phyloP scores from a whole-genome alignment of 768 basidiomycete genomes.

The Rhodotorula taiwanensis region DNA sequence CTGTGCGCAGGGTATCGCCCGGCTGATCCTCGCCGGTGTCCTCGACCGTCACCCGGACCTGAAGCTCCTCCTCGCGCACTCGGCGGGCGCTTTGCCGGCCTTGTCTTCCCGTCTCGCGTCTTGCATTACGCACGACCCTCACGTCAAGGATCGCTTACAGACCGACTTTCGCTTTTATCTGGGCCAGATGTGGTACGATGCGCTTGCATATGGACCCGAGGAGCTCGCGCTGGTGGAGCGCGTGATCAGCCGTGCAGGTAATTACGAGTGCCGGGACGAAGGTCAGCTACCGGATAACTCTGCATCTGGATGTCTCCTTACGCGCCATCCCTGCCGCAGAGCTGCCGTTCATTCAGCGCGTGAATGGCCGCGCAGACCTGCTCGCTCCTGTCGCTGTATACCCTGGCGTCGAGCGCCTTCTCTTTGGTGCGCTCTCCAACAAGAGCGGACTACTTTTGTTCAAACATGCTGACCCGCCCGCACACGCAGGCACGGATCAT shows the following conservation, averaged over 20 bases:
- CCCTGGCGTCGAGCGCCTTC: conserved; percentile 32
- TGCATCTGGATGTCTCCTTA: background rate
- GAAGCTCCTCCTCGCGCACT: conserved; percentile 74
- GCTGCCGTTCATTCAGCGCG: conserved; percentile 25
- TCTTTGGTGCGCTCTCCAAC: conserved; percentile 54
- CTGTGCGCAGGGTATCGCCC: conserved; percentile 66
- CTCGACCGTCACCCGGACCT: conserved; percentile 71
- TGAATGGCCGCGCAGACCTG: conserved; percentile 19
- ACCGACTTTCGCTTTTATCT: conserved; percentile 79
- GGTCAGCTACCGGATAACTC: conserved; percentile 3
- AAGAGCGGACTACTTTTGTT: too few species aligned
- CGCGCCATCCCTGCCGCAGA: conserved; percentile 2
- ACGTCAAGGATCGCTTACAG: conserved; percentile 63
- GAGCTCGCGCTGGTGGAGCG: conserved; percentile 73
- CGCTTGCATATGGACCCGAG: conserved; percentile 80
- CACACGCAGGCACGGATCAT: conserved; percentile 52
- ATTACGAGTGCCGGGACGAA: conserved; percentile 31
- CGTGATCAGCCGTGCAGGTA: conserved; percentile 58
- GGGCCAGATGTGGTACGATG: conserved; percentile 71
- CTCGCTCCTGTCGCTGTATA: conserved; percentile 17
- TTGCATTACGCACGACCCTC: conserved; percentile 77
- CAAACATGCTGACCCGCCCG: background rate
- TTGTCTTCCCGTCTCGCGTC: conserved; percentile 77
- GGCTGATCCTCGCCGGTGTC: conserved; percentile 71
- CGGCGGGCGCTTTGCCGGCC: conserved; percentile 74